These are phyloP conservation scores for Fusarium gaditjirri DNA, from an alignment of 2,329 filamentous ascomycete species.

Conservation along the genomic window DNA sequence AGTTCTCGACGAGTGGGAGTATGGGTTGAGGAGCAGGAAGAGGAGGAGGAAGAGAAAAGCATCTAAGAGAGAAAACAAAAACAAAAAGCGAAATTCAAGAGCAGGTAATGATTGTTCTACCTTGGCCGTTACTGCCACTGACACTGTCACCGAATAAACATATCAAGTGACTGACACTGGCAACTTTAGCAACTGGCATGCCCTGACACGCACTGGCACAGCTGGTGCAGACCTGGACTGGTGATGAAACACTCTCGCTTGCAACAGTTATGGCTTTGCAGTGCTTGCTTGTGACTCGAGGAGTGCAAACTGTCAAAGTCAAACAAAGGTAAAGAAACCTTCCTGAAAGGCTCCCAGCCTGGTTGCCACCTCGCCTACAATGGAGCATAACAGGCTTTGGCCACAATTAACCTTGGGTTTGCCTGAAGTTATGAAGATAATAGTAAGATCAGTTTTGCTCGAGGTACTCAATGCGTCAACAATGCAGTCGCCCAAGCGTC, in stretches of 20 bases:
- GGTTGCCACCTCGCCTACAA: background rate
- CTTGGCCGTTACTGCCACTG: background rate
- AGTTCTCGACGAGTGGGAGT: background rate
- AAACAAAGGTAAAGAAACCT: background rate
- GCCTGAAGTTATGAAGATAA: background rate
- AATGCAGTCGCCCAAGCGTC: constrained; percentile 5
- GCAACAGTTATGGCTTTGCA: background rate
- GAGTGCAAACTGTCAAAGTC: background rate
- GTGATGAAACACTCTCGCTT: constrained; percentile 1
- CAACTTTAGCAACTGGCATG: constrained; percentile 1
- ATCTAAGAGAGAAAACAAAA: background rate
- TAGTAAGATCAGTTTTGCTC: background rate
- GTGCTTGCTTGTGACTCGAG: constrained; percentile 4
- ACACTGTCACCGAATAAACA: background rate
- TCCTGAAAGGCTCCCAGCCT: background rate
- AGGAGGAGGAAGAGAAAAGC: background rate
- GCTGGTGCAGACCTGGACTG: background rate
- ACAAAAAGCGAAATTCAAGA: background rate
- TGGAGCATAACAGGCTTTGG: background rate
- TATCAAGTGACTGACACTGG: background rate
- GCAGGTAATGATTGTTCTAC: background rate
- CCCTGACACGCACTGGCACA: constrained; percentile 9
- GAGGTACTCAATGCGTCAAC: background rate
- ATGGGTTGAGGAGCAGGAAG: background rate
- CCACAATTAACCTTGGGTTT: background rate